Evolutionary conservation across 805 yeast genomes (phyloP).

Genomic region (Schizosaccharomyces octosporus): DNA sequence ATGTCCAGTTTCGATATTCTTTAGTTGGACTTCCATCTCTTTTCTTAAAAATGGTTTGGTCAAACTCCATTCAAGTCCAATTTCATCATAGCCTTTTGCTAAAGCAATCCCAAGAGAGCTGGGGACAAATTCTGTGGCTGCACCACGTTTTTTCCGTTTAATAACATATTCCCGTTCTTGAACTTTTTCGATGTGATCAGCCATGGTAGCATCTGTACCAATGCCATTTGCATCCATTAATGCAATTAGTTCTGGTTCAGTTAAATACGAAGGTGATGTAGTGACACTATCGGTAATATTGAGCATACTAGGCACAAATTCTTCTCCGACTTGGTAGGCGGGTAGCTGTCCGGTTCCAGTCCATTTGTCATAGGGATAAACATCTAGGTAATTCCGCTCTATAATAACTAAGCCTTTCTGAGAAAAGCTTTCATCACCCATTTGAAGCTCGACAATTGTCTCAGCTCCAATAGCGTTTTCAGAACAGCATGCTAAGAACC

Average conservation of each 20-base stretch:
- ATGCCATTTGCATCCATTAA: constrained; percentile 93
- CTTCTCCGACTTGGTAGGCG: constrained; percentile 29
- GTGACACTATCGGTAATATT: constrained; percentile 54
- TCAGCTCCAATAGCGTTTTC: constrained; percentile 62
- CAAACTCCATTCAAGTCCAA: constrained; percentile 51
- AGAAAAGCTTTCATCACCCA: constrained; percentile 56
- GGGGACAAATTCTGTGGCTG: constrained; percentile 30
- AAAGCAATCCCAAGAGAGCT: constrained; percentile 64
- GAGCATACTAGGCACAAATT: constrained; percentile 28
- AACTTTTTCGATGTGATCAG: constrained; percentile 82
- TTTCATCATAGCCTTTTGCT: constrained; percentile 64
- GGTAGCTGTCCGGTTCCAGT: constrained; percentile 40
- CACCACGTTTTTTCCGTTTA: constrained; percentile 5
- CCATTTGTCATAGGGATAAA: constrained; percentile 66
- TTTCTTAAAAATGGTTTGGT: constrained; percentile 76
- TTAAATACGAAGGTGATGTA: constrained; percentile 54
- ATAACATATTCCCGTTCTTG: constrained; percentile 37
- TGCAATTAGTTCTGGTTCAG: constrained; percentile 77
- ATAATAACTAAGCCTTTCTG: constrained; percentile 53
- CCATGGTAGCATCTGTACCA: constrained; percentile 97
- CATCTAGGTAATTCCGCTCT: constrained; percentile 54
- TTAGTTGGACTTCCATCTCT: constrained; percentile 12
- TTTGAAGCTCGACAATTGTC: constrained; percentile 35
- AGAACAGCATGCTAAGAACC: constrained; percentile 80
- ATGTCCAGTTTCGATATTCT: neutral